Evolutionary conservation across 495 filamentous ascomycete genomes (phyloP), one percentile per base, ranked within the genome.

Genomic region (Aspergillus saccharolyticus): DNA sequence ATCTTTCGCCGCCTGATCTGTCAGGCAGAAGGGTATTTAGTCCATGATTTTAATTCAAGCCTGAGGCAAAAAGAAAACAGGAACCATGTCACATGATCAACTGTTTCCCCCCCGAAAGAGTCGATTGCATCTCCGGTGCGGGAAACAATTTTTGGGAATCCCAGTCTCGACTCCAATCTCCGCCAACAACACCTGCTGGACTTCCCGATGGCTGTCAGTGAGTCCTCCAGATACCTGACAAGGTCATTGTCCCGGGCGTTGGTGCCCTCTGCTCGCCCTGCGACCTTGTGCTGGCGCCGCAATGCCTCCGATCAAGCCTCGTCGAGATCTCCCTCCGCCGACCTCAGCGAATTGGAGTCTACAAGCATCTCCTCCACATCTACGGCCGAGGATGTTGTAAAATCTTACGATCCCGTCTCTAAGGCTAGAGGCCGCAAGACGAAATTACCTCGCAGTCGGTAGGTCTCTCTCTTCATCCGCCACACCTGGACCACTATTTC

Each of bases 371-470:
- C 76, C 53, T 63, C 63, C 19, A 56, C 60, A 28, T 15, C 63
- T 28, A 60, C 70, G 8, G 54, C 65, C 10, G 63, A 63, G 10
- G 63, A 66, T 15, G 59, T 59, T 14, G 65, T 69, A 30, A 67
- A 72, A 58, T 73, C 74, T 55, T 90, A 78, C 60, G 78, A 89
- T 61, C 87, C 87, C 0, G 67, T 83, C 53, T 77, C 75, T 58
- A 74, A 68, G 62, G 76, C 76, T 42, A 76, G 73, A 60, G 67
- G 65, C 44, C 76, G 83, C 53, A 80, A 74, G 61, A 76, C 58
- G n/a, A 74, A 83, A 65, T 74, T 90, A 15, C 86, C 87, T 48
- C 77, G 80, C 25, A 86, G 83, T 81, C 83, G 87, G 87, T 90
- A 79, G 52, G 59, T 64, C 16, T 28, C 8, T 20, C 42, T 42